phyloP scores from a whole-genome alignment of 345 rosid genomes.

The Litchi chinensis region DNA sequence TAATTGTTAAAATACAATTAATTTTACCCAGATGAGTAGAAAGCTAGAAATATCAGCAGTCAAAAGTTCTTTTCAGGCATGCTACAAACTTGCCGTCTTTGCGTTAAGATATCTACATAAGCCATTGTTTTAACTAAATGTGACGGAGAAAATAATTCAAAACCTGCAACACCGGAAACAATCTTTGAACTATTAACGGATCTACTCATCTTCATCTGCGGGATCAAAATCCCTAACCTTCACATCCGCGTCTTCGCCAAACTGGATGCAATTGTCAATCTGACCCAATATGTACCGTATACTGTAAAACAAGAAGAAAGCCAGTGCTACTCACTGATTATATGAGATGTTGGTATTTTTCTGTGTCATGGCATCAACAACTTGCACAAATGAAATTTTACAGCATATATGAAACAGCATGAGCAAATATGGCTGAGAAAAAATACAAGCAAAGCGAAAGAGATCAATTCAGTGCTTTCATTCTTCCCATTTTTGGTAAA shows the following conservation, averaged over 20 bases:
- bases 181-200: not conserved
- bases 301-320: constrained; percentile 38
- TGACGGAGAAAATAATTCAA: not conserved
- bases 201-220: constrained; percentile 52
- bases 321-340: not conserved
- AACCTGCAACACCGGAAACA: not conserved
- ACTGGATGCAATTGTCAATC: constrained; percentile 70
- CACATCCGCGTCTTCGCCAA: constrained; percentile 93
- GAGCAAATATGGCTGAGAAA: not conserved
- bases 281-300: constrained; percentile 71
- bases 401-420: not conserved
- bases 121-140: not conserved
- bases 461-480: not conserved
- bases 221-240: constrained; percentile 79
- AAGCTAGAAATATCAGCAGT: not conserved
- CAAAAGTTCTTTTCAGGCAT: not conserved
- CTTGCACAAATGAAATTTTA: not conserved
- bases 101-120: not conserved
- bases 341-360: not conserved
- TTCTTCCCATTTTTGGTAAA: not conserved
- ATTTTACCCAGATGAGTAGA: not conserved
- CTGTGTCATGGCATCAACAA: not conserved
- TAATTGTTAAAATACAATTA: not conserved
- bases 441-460: not conserved
- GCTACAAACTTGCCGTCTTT: not conserved